These are phyloP conservation scores for Prunus yedoensis DNA, from an alignment of 331 rosid species.

Conservation along the genomic window DNA sequence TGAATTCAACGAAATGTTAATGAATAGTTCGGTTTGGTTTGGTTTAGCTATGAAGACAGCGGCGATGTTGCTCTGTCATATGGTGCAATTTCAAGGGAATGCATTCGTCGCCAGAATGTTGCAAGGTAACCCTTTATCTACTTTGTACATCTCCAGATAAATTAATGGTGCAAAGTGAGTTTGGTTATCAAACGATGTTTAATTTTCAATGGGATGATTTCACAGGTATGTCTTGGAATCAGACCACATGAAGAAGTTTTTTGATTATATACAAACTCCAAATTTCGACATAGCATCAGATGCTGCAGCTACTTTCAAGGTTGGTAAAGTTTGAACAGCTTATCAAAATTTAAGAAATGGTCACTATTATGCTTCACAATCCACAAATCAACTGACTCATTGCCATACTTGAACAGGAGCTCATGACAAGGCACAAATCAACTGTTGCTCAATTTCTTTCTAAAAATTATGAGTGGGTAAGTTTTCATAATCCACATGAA, in stretches of 20 bases:
- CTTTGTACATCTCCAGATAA: background rate
- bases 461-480: too few species aligned
- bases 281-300: slow-evolving; percentile 40
- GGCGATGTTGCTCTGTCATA: slow-evolving; percentile 38
- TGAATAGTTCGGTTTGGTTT: background rate
- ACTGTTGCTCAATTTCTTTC: too few species aligned
- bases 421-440: slow-evolving; percentile 55
- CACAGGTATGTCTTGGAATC: slow-evolving; percentile 41
- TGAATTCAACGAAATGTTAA: background rate
- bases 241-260: slow-evolving; percentile 34
- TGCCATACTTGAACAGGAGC: slow-evolving; percentile 28
- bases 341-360: background rate
- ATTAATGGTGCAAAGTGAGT: background rate
- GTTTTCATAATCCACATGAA: too few species aligned
- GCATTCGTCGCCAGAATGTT: slow-evolving; percentile 44
- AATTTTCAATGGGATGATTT: background rate
- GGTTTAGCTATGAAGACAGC: slow-evolving; percentile 33
- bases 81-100: slow-evolving; percentile 40
- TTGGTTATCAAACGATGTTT: background rate
- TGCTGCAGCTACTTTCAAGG: slow-evolving; percentile 42
- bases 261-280: slow-evolving; percentile 36
- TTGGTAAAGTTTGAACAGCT: background rate
- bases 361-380: background rate
- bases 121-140: slow-evolving; percentile 26
- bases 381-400: background rate